Percentiles rank a stretch among this genome's conserved stretches.
Conservation (phyloP, 257 asterid genomes). For the Buddleja alternifolia region DNA sequence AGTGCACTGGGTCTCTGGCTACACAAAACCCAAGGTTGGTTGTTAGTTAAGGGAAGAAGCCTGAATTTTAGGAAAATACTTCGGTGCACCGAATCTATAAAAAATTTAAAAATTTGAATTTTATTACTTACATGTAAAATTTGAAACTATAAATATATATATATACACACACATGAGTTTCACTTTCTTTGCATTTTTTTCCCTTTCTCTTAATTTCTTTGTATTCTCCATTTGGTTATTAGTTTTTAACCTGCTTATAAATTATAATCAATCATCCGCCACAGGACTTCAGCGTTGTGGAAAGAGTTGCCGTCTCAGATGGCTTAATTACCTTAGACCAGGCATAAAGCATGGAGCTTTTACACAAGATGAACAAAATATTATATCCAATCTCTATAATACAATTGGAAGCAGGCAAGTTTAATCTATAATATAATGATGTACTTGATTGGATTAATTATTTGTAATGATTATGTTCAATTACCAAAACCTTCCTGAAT, state of each 20-base stretch:
- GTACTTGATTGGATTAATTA: no score
- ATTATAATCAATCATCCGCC: no score
- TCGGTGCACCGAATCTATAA: no score
- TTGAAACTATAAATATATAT: no score
- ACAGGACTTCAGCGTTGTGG: conserved; percentile 64
- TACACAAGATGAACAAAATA: conserved; percentile 49
- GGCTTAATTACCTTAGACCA: conserved; percentile 69
- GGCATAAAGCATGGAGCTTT: conserved; percentile 58
- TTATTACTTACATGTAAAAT: no score
- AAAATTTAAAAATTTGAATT: no score
- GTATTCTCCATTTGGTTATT: not conserved
- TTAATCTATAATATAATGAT: not conserved
- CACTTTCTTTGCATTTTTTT: not conserved
- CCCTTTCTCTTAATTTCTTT: not conserved
- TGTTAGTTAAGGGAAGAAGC: no score
- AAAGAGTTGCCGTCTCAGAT: conserved; percentile 63
- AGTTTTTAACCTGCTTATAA: not conserved
- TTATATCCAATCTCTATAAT: conserved; percentile 39
- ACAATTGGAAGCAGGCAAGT: conserved; percentile 63
- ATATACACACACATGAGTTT: not conserved
- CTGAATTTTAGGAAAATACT: no score
- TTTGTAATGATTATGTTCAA: no score
- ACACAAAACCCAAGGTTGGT: no score
- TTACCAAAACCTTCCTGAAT: no score
- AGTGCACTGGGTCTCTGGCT: no score